Percentiles rank a stretch among this genome's conserved stretches.
Conservation (phyloP, 768 basidiomycete genomes). For the Leccinum disarticulatum region DNA sequence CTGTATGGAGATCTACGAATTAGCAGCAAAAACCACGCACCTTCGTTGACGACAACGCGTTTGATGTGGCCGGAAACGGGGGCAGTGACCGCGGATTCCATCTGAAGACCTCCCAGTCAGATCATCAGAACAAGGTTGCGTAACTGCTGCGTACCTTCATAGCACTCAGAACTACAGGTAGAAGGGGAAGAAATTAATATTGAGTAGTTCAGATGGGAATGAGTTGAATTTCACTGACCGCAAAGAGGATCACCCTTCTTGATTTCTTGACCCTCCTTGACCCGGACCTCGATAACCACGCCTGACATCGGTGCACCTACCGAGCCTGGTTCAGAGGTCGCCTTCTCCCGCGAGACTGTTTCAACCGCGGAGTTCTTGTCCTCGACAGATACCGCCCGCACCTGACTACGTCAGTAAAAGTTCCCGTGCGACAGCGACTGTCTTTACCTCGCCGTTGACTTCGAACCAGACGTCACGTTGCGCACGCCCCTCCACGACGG, state of each 20-base stretch:
- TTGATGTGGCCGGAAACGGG: constrained; percentile 97
- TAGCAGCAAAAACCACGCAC: constrained; percentile 36
- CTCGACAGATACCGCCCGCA: constrained; percentile 93
- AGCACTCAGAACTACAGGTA: constrained; percentile 76
- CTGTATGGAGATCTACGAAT: constrained; percentile 4
- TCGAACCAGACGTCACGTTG: constrained; percentile 98
- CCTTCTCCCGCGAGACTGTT: constrained; percentile 91
- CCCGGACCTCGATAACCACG: constrained; percentile 96
- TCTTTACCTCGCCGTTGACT: constrained; percentile 86
- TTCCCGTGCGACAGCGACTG: constrained; percentile 10
- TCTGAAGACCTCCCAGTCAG: constrained; percentile 49
- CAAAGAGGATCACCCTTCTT: constrained; percentile 97
- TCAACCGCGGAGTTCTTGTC: constrained; percentile 98
- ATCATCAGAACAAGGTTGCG: background rate
- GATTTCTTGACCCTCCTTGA: constrained; percentile 97
- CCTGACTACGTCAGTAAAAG: constrained; percentile 43
- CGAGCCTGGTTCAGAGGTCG: constrained; percentile 91
- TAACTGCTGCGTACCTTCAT: constrained; percentile 73
- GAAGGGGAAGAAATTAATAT: constrained; percentile 15
- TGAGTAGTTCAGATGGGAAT: constrained; percentile 21
- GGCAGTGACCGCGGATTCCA: constrained; percentile 96
- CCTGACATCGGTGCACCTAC: constrained; percentile 98
- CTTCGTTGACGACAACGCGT: constrained; percentile 88
- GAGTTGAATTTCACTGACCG: constrained; percentile 49
- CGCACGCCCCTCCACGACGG: constrained; percentile 87